Percentiles rank a stretch among this genome's conserved stretches.
Conservation (phyloP, 352 stramenopile genomes). For the Globisporangium spiculum region DNA sequence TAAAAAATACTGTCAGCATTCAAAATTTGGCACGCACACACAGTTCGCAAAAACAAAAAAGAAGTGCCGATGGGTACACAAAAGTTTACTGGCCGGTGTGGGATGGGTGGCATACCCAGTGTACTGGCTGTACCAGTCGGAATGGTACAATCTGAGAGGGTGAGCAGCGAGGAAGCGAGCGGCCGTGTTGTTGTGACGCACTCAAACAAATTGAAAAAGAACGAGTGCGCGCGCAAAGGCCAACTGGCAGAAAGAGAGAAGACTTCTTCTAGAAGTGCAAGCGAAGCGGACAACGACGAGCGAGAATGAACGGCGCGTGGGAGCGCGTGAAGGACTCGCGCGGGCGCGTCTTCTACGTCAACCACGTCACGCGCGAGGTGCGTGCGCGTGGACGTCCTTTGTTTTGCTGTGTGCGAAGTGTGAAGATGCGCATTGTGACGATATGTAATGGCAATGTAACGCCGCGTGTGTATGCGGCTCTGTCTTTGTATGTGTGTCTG, state of each 20-base stretch:
- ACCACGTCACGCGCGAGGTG: constrained; percentile 78
- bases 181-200: no score
- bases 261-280: background rate
- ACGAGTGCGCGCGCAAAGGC: background rate
- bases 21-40: no score
- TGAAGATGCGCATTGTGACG: background rate
- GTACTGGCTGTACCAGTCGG: background rate
- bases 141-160: no score
- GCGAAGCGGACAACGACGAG: background rate
- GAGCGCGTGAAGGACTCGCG: constrained; percentile 79
- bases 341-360: constrained; percentile 85
- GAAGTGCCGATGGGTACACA: constrained; percentile 8
- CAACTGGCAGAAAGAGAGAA: background rate
- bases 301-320: constrained; percentile 28
- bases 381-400: background rate
- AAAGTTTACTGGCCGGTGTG: no score
- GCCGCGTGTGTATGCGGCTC: background rate
- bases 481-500: background rate
- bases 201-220: background rate
- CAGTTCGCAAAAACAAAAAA: background rate
- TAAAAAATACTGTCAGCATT: no score
- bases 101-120: background rate
- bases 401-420: background rate
- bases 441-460: background rate
- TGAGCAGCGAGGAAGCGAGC: no score